Base-by-base conservation (phyloP, 139 green algal genomes). In the Tetraselmis chui region DNA sequence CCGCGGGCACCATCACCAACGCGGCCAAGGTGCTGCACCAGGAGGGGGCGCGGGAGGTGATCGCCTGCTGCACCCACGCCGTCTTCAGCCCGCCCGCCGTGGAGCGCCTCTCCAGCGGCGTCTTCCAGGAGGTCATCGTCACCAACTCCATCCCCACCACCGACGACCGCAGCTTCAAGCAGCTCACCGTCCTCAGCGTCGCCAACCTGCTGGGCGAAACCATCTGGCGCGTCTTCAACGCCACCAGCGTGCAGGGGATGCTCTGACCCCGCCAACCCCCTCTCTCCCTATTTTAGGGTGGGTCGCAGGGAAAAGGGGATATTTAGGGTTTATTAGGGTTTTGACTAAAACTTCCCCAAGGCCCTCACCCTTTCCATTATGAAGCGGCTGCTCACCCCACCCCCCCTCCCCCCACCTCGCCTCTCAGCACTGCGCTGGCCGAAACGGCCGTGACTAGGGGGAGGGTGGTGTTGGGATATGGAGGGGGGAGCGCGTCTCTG, bases 161-260 rank as follows among this genome's bases (percentile, higher is more conserved):
- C 0, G 76, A 76, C 1, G 92, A 94, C 76, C 87, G 93, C 32
- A 83, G 94, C 45, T 99, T 99, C 88, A 92, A 93, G 28, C 92
- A 97, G 89, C 91, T 99, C n/a, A 99, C 97, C 30, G 94, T 99
- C 30, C 86, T 99, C 24, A 94, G 83, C 29, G 95, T 99, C 31
- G 95, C 95, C 32, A 99, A 98, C 89, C 85, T 99, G 82, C 84
- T 99, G 31, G 97, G 97, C 0, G 97, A 99, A 86, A 97, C 97
- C 32, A 98, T 99, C 83, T 99, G 97, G 97, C 92, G 96, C 22
- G 93, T 99, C 2, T 97, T 99, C 91, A 98, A 98, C 83, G 85
- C 93, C 0, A 88, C 91, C 2, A 95, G 88, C 2, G 92, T 98
- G 31, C 89, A 96, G 84, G 89, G n/a, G n/a, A n/a, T n/a, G n/a